Conservation (phyloP, 305 asterid species). For the Plantago coronopus region DNA sequence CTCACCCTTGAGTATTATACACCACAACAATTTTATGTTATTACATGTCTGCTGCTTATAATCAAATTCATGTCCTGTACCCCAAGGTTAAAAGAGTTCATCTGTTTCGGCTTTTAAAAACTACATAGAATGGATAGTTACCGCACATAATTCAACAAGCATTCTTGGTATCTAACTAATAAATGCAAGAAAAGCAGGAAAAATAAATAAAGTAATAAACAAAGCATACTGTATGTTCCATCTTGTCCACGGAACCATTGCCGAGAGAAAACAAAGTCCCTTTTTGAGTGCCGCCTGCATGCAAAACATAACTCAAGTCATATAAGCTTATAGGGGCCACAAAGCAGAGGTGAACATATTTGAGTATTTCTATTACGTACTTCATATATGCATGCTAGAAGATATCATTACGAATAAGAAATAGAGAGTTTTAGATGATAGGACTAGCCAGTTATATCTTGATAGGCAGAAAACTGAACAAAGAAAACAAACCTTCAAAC, state of each 20-base stretch:
- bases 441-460: slow-evolving; percentile 11
- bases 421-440: slow-evolving; percentile 8
- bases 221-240: slow-evolving; percentile 85
- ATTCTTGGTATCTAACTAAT: slow-evolving; percentile 18
- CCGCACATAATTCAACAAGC: slow-evolving; percentile 8
- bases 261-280: slow-evolving; percentile 89
- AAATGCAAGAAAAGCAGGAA: slow-evolving; percentile 14
- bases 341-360: slow-evolving; percentile 12
- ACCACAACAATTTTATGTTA: no score
- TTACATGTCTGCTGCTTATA: no score
- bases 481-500: slow-evolving; percentile 13
- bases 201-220: background rate
- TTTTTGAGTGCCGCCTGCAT: slow-evolving; percentile 88
- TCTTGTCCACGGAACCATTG: slow-evolving; percentile 98
- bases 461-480: background rate
- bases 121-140: background rate
- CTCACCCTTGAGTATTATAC: no score
- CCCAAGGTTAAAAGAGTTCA: background rate
- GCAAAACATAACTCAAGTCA: slow-evolving; percentile 22
- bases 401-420: slow-evolving; percentile 9
- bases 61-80: no score
- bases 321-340: slow-evolving; percentile 19
- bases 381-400: background rate
- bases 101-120: background rate
- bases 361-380: slow-evolving; percentile 2